These are phyloP conservation scores for Bondarzewia mesenterica DNA, from an alignment of 1,284 basidiomycete genomes.

Conservation along the genomic window DNA sequence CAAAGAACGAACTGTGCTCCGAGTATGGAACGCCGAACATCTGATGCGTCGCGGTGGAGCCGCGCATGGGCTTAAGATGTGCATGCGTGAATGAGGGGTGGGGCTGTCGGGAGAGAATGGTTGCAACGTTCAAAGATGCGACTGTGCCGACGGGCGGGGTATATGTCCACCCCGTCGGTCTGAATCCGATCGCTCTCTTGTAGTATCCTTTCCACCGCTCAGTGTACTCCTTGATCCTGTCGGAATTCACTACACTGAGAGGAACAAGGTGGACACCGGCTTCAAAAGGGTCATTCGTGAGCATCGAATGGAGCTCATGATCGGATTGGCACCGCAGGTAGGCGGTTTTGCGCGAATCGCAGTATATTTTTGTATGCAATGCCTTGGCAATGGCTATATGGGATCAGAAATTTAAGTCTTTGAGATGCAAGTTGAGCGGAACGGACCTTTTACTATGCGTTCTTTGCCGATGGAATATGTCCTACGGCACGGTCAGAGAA, in stretches of 20 bases:
- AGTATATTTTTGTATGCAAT: conserved; percentile 83
- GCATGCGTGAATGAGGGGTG: conserved; percentile 57
- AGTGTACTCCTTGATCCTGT: conserved; percentile 74
- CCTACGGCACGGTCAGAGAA: conserved; percentile 32
- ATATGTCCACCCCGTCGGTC: conserved; percentile 95
- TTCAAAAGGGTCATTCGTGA: conserved; percentile 71
- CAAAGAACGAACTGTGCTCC: conserved; percentile 92
- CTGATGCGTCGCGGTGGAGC: conserved; percentile 62
- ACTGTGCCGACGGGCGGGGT: conserved; percentile 63
- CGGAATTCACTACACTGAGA: conserved; percentile 70
- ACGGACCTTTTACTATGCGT: conserved; percentile 84
- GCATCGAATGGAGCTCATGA: conserved; percentile 69
- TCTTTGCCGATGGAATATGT: conserved; percentile 99
- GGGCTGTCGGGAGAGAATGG: conserved; percentile 60
- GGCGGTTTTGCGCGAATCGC: conserved; percentile 74
- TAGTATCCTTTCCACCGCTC: conserved; percentile 71
- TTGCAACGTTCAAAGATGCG: conserved; percentile 50
- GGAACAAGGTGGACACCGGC: conserved; percentile 86
- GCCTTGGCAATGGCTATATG: conserved; percentile 87
- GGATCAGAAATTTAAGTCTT: neutral
- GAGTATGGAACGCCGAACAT: conserved; percentile 92
- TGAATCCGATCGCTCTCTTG: conserved; percentile 71
- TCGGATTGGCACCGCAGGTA: conserved; percentile 81
- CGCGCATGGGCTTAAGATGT: conserved; percentile 64
- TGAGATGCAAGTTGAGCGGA: neutral